These are phyloP conservation scores for Tieghemiomyces parasiticus DNA, from an alignment of 192 early-diverging fungal genomes.

Conservation along the genomic window DNA sequence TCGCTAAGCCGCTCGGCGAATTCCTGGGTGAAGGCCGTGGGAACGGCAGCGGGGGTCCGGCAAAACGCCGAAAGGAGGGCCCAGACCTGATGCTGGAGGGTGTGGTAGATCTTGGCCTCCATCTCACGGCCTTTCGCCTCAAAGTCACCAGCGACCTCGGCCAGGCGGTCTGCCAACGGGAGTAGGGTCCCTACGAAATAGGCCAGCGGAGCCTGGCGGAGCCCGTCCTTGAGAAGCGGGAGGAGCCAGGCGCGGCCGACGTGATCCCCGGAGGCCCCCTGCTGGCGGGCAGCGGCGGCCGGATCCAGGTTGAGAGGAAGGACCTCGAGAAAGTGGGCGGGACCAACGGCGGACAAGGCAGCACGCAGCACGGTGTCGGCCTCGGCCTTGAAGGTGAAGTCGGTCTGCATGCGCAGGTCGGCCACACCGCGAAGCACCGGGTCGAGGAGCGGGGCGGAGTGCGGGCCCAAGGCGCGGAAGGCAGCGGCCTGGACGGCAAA, in stretches of 20 bases:
- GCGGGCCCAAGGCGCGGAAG: conserved; percentile 55
- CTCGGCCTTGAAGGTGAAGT: conserved; percentile 72
- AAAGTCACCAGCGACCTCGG: conserved; percentile 42
- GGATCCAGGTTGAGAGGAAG: conserved; percentile 76
- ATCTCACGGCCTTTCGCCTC: conserved; percentile 37
- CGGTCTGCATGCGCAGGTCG: conserved; percentile 66
- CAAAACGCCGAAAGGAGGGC: conserved; percentile 73
- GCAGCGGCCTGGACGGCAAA: conserved; percentile 57
- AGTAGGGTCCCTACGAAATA: conserved; percentile 57
- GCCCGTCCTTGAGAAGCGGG: conserved; percentile 59
- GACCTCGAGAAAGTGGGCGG: conserved; percentile 52
- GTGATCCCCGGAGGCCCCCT: conserved; percentile 11
- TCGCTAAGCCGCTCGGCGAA: conserved; percentile 60
- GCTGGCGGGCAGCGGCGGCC: conserved; percentile 26
- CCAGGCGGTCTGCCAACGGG: conserved; percentile 64
- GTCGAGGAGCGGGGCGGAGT: conserved; percentile 40
- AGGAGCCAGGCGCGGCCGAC: conserved; percentile 84
- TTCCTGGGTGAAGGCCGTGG: conserved; percentile 33
- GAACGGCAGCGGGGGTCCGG: conserved; percentile 63
- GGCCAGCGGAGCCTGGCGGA: conserved; percentile 50
- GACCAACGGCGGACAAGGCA: conserved; percentile 66
- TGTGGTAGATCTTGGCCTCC: conserved; percentile 81
- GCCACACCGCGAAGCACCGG: conserved; percentile 42
- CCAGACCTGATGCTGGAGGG: conserved; percentile 81
- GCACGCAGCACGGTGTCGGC: conserved; percentile 67